phyloP scores from a whole-genome alignment of 2,329 filamentous ascomycete genomes.

The Drechslera avenae region DNA sequence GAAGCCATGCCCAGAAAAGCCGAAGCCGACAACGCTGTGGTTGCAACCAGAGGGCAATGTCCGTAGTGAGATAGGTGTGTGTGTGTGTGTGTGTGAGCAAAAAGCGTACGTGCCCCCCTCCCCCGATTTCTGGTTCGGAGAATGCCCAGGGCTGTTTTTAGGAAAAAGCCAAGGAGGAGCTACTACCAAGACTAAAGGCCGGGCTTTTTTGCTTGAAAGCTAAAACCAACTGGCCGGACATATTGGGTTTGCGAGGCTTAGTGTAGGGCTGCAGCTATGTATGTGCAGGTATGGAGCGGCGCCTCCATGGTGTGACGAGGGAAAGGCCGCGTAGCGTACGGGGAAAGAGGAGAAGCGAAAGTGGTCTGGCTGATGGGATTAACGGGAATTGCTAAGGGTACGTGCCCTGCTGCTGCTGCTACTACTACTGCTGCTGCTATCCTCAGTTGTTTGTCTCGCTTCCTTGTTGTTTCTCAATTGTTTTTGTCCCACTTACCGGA shows the following conservation, averaged over 20 bases:
- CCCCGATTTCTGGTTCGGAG: too few relatives aligned
- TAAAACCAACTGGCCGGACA: neutral
- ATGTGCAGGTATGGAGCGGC: slow-evolving; percentile 19
- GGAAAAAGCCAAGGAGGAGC: too few relatives aligned
- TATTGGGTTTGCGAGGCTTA: slow-evolving; percentile 16
- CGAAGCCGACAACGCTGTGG: too few relatives aligned
- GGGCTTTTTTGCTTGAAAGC: neutral
- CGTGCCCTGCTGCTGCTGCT: slow-evolving; percentile 5
- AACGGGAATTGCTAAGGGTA: slow-evolving; percentile 13
- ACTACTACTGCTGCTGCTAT: too few relatives aligned
- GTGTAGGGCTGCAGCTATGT: slow-evolving; percentile 5
- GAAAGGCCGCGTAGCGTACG: slow-evolving; percentile 21
- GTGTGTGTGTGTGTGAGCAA: too few relatives aligned
- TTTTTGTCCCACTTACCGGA: neutral
- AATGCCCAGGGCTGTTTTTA: too few relatives aligned
- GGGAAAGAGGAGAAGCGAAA: slow-evolving; percentile 34
- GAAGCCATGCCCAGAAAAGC: too few relatives aligned
- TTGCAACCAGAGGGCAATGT: too few relatives aligned
- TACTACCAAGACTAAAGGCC: too few relatives aligned
- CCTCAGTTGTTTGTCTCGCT: neutral
- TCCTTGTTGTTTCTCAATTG: neutral
- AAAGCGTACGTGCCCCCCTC: too few relatives aligned
- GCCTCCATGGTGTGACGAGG: slow-evolving; percentile 22
- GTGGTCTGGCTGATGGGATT: slow-evolving; percentile 8
- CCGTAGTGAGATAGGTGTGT: too few relatives aligned